A percentile compares a stretch with the other conserved stretches of the same genome.
phyloP scores from a whole-genome alignment of 495 filamentous ascomycete species.

The Durotheca rogersii region DNA sequence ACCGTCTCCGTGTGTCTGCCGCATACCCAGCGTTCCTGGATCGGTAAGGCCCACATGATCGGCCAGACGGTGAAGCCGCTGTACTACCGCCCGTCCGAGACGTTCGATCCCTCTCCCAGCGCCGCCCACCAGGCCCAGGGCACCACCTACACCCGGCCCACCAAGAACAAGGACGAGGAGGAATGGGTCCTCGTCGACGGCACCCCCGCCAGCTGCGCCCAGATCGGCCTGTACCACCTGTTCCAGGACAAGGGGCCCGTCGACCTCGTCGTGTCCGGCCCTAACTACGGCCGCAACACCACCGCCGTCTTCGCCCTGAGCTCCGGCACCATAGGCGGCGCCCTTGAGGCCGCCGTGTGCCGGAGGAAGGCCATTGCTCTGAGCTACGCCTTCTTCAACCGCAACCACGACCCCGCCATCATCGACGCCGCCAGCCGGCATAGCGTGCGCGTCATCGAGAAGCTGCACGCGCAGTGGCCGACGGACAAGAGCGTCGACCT shows the following conservation, averaged over 20 bases:
- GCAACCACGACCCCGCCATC: constrained; percentile 69
- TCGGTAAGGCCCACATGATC: constrained; percentile 94
- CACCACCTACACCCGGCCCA: constrained; percentile 43
- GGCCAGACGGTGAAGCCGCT: constrained; percentile 79
- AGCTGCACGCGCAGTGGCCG: constrained; percentile 73
- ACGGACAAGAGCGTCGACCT: constrained; percentile 65
- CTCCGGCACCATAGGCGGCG: constrained; percentile 86
- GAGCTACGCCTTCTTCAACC: constrained; percentile 78
- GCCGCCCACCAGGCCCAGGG: constrained; percentile 32
- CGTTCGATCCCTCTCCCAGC: constrained; percentile 45
- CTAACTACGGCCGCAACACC: constrained; percentile 93
- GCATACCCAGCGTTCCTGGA: constrained; percentile 92
- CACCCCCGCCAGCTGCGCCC: constrained; percentile 83
- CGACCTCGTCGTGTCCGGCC: constrained; percentile 85
- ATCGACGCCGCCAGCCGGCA: constrained; percentile 72
- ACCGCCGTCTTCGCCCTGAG: constrained; percentile 90
- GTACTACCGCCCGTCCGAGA: constrained; percentile 75
- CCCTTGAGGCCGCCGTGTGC: constrained; percentile 89
- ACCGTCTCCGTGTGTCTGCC: constrained; percentile 86
- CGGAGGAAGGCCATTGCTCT: constrained; percentile 75
- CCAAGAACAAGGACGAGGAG: constrained; percentile 55
- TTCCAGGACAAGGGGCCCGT: constrained; percentile 75
- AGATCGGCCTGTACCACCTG: constrained; percentile 86
- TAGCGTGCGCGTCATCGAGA: constrained; percentile 72
- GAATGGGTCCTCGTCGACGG: constrained; percentile 93